phyloP scores from a whole-genome alignment of 495 filamentous ascomycete species.

The Durotheca rogersii region DNA sequence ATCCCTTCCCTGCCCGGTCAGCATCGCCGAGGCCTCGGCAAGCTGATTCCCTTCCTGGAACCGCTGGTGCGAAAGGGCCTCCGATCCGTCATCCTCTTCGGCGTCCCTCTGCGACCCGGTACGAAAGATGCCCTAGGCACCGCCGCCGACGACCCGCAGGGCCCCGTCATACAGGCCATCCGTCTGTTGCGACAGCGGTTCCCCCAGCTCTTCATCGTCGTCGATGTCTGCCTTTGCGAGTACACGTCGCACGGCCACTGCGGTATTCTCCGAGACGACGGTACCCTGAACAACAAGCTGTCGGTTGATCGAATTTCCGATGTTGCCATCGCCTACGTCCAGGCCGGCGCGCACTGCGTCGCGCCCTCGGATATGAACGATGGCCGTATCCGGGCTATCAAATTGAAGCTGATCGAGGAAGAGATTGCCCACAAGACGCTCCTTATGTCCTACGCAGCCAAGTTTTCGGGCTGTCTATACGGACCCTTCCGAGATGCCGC shows the following conservation, averaged over 20 bases:
- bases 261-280: constrained; percentile 89
- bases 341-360: constrained; percentile 92
- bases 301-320: constrained; percentile 92
- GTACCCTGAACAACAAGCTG: constrained; percentile 83
- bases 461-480: constrained; percentile 95
- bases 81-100: constrained; percentile 90
- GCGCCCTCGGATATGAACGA: constrained; percentile 99
- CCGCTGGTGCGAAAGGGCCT: constrained; percentile 88
- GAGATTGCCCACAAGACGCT: constrained; percentile 86
- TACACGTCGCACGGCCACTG: constrained; percentile 99
- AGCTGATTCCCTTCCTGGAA: constrained; percentile 75
- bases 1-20: constrained; percentile 90
- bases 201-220: constrained; percentile 83
- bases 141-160: constrained; percentile 87
- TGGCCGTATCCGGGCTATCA: constrained; percentile 92
- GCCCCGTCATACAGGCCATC: constrained; percentile 86
- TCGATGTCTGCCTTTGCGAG: constrained; percentile 96
- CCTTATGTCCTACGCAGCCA: constrained; percentile 96
- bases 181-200: constrained; percentile 77
- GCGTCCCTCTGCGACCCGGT: constrained; percentile 76
- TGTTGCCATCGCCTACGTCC: constrained; percentile 88
- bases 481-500: constrained; percentile 97
- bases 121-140: constrained; percentile 91
- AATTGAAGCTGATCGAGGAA: constrained; percentile 89
- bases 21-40: constrained; percentile 83